phyloP scores from a whole-genome alignment of 2,329 filamentous ascomycete genomes.

The Fonsecaea pugnacius region DNA sequence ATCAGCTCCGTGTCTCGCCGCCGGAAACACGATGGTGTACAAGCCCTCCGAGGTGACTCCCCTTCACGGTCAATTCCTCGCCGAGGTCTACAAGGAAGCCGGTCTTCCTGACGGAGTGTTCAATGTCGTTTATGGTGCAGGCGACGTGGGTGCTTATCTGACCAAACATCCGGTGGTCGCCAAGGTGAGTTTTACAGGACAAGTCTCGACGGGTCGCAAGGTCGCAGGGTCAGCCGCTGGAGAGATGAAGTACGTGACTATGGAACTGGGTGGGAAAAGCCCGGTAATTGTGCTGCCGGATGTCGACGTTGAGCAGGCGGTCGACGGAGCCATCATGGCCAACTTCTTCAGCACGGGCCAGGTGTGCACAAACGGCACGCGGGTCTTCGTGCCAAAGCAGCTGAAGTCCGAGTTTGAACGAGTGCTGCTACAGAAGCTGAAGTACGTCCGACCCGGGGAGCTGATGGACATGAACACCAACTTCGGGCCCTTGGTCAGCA shows the following conservation, averaged over 20 bases:
- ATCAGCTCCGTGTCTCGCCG: slow-evolving; percentile 80
- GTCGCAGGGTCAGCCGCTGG: slow-evolving; percentile 76
- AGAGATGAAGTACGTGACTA: slow-evolving; percentile 87
- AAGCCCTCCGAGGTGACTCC: slow-evolving; percentile 88
- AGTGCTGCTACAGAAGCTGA: slow-evolving; percentile 70
- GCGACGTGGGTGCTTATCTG: slow-evolving; percentile 75
- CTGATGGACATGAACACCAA: slow-evolving; percentile 75
- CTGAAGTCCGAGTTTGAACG: slow-evolving; percentile 72
- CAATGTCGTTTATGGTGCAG: slow-evolving; percentile 82
- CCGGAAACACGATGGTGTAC: slow-evolving; percentile 88
- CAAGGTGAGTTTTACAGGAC: slow-evolving; percentile 89
- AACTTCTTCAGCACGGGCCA: slow-evolving; percentile 92
- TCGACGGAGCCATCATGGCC: slow-evolving; percentile 87
- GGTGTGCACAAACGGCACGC: slow-evolving; percentile 89
- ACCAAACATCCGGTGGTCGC: slow-evolving; percentile 73
- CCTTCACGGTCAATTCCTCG: slow-evolving; percentile 76
- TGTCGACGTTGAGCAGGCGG: slow-evolving; percentile 76
- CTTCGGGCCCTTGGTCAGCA: slow-evolving; percentile 80
- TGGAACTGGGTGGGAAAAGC: slow-evolving; percentile 89
- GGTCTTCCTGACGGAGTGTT: slow-evolving; percentile 82
- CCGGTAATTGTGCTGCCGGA: slow-evolving; percentile 80
- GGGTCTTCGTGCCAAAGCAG: slow-evolving; percentile 75
- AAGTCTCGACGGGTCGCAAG: slow-evolving; percentile 80
- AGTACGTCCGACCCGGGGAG: slow-evolving; percentile 71
- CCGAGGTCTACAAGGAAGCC: slow-evolving; percentile 76